These are phyloP conservation scores for Debaryomyces robertsiae DNA, from an alignment of 1,139 yeast species.

Conservation along the genomic window DNA sequence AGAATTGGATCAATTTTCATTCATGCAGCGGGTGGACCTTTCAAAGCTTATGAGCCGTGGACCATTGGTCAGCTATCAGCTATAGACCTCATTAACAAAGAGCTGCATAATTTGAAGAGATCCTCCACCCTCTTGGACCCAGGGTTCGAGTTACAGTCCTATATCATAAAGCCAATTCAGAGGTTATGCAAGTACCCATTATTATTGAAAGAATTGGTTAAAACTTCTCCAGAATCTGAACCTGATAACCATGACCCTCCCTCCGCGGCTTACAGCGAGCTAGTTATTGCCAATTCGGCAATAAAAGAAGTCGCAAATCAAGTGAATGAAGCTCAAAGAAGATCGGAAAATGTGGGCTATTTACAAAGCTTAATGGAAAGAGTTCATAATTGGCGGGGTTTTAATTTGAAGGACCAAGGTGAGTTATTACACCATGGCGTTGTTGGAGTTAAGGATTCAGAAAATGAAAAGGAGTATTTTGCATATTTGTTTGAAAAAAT, in stretches of 20 bases:
- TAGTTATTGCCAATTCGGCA: constrained; percentile 68
- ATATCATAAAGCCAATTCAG: constrained; percentile 91
- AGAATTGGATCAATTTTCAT: constrained; percentile 86
- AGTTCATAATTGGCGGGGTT: constrained; percentile 94
- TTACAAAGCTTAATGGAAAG: constrained; percentile 69
- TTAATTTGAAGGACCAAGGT: constrained; percentile 79
- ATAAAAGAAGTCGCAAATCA: constrained; percentile 69
- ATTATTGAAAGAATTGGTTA: constrained; percentile 72
- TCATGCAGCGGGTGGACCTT: constrained; percentile 75
- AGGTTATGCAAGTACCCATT: constrained; percentile 92
- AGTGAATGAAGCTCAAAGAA: constrained; percentile 92
- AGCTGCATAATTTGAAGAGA: constrained; percentile 56
- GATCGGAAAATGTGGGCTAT: constrained; percentile 81
- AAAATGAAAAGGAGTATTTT: constrained; percentile 83
- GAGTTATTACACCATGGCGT: constrained; percentile 77
- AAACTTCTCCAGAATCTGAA: constrained; percentile 45
- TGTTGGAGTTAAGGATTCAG: constrained; percentile 75
- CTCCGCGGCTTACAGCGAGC: constrained; percentile 66
- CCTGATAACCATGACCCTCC: constrained; percentile 28
- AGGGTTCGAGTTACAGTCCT: constrained; percentile 86
- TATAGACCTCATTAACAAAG: constrained; percentile 72
- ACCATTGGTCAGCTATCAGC: constrained; percentile 85
- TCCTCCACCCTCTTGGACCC: constrained; percentile 73
- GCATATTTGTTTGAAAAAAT: constrained; percentile 88
- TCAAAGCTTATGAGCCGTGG: constrained; percentile 90